phyloP scores from a whole-genome alignment of 179 eudicot species.

The Monotropa hypopitys region DNA sequence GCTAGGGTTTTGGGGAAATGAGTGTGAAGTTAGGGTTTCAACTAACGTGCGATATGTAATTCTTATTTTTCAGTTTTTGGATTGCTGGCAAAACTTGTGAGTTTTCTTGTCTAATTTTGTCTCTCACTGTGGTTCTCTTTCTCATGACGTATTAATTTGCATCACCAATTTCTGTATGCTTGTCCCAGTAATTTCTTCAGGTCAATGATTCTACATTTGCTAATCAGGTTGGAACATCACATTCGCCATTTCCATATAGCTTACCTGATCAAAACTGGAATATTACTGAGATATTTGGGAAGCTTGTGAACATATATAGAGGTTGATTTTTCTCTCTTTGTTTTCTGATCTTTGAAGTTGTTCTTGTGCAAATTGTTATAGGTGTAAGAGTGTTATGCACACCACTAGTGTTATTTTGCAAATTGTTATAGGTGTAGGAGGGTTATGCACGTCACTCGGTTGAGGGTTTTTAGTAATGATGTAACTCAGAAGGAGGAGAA shows the following conservation, averaged over 20 bases:
- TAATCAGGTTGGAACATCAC: slow-evolving; percentile 34
- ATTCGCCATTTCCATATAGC: slow-evolving; percentile 30
- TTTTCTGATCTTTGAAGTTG: too few relatives aligned
- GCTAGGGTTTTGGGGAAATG: too few relatives aligned
- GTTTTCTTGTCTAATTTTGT: background rate
- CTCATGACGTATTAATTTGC: background rate
- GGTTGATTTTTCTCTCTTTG: slow-evolving; percentile 27
- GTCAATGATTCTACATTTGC: background rate
- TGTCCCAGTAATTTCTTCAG: background rate
- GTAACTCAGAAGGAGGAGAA: slow-evolving; percentile 20
- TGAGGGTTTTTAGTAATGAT: slow-evolving; percentile 11
- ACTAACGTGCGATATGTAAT: too few relatives aligned
- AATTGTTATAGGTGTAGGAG: background rate
- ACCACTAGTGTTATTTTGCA: background rate
- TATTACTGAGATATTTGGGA: slow-evolving; percentile 73
- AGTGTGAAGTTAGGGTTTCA: too few relatives aligned
- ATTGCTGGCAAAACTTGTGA: background rate
- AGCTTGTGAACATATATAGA: slow-evolving; percentile 73
- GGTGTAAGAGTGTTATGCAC: too few relatives aligned
- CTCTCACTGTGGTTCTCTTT: background rate
- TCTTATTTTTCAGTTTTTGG: background rate
- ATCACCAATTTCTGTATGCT: background rate
- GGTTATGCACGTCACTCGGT: slow-evolving; percentile 5
- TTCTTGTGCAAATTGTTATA: too few relatives aligned
- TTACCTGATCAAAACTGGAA: slow-evolving; percentile 84